Evolutionary conservation across 345 rosid genomes (phyloP), one percentile per base, ranked within the genome.

Genomic region (Zanthoxylum bungeanum): DNA sequence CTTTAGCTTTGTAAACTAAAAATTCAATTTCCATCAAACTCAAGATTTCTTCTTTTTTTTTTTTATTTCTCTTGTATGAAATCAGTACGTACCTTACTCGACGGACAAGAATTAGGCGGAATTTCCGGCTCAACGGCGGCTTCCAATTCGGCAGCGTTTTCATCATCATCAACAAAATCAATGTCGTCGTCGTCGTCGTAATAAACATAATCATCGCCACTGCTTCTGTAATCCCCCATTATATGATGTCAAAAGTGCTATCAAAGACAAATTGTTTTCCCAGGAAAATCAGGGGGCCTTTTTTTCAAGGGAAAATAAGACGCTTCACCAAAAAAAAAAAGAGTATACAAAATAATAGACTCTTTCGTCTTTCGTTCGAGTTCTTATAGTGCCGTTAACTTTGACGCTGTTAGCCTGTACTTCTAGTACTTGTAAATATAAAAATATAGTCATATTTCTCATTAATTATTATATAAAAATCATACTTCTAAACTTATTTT

Each of bases 171-270:
- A 25, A 25, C 53, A 30, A 5, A n/a, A 27, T 28, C 37, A 64
- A 9, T 6, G 4, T 44, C 53, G 9, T 25, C 27, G 6, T 52
- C 46, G 8, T 49, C 31, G 22, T 68, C 72, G 30, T 42, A 49
- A 65, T 65, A n/a, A 9, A 46, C 51, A 42, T 17, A 16, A 19
- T 68, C 55, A 58, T 69, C 55, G 53, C 42, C 73, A 9, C 55
- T 69, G 28, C 37, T 42, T 10, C n/a, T n/a, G 25, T 69, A 58
- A n/a, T 57, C 64, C 39, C 64, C 64, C 73, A 69, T 69, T 9
- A 2, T 11, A 22, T 22, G 1, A 27, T 7, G 22, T 44, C 37
- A 14, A 8, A 8, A 19, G 34, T 25, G 5, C 52, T 47, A 27
- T 44, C 0, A 28, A 36, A 9, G 7, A 33, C 37, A 24, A 36